Percentiles rank a stretch among this genome's conserved stretches.
Conservation (phyloP, 371 early-diverging fungal species). For the Mucor circinelloides region DNA sequence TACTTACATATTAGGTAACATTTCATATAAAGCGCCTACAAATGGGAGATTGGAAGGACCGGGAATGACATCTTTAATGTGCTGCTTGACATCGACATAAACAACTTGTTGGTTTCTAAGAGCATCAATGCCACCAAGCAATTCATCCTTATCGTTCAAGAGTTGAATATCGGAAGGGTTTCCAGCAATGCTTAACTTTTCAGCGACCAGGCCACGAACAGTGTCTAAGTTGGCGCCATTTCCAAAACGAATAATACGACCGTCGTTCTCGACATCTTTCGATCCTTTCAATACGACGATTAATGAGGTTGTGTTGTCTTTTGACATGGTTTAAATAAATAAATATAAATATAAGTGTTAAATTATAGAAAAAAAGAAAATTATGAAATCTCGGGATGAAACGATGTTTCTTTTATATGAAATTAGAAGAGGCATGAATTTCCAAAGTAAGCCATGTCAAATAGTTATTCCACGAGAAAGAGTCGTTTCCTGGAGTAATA, state of each 20-base stretch:
- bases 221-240: constrained; percentile 31
- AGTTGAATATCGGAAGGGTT: constrained; percentile 13
- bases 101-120: constrained; percentile 29
- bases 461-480: neutral
- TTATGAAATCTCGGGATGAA: neutral
- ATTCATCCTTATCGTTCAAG: constrained; percentile 16
- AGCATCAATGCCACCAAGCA: constrained; percentile 25
- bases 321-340: constrained; percentile 7
- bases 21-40: constrained; percentile 40
- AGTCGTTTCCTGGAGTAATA: neutral
- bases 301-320: constrained; percentile 31
- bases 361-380: neutral
- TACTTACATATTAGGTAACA: constrained; percentile 40
- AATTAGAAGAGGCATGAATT: neutral
- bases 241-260: constrained; percentile 31
- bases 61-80: constrained; percentile 30
- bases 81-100: constrained; percentile 24
- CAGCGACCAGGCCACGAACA: constrained; percentile 30
- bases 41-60: constrained; percentile 33
- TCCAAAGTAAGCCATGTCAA: neutral
- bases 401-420: neutral
- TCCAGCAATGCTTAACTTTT: constrained; percentile 26
- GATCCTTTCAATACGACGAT: constrained; percentile 29
- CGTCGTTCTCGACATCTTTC: constrained; percentile 29
- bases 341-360: neutral